These are phyloP conservation scores for Psilocybe sp. DNA, from an alignment of 768 basidiomycete genomes.

Conservation along the genomic window DNA sequence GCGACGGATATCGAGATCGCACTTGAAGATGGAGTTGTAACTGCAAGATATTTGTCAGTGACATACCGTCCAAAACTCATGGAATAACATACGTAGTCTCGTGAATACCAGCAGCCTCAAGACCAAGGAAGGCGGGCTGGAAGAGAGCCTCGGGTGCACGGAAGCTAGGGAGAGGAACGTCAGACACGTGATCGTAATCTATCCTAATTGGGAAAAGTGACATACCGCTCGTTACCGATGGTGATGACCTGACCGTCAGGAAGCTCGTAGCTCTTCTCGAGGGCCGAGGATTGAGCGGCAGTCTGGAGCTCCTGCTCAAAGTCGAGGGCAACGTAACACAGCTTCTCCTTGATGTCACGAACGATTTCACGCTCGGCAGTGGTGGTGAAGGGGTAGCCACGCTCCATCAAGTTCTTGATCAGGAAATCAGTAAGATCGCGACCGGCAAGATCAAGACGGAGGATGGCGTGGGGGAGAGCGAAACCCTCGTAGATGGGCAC, in stretches of 20 bases:
- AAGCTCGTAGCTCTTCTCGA: conserved; percentile 93
- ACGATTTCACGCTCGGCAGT: conserved; percentile 94
- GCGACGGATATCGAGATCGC: conserved; percentile 84
- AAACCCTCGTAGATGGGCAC: conserved; percentile 97
- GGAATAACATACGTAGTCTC: conserved; percentile 67
- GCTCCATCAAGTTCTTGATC: conserved; percentile 84
- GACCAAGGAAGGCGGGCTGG: conserved; percentile 88
- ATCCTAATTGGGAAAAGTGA: conserved; percentile 41
- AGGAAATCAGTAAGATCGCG: conserved; percentile 86
- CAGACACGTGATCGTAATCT: conserved; percentile 39
- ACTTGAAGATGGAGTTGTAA: conserved; percentile 82
- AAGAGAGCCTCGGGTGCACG: conserved; percentile 92
- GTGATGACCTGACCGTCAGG: conserved; percentile 95
- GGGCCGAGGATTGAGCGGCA: conserved; percentile 81
- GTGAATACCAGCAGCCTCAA: conserved; percentile 89
- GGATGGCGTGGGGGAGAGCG: conserved; percentile 88
- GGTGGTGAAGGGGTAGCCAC: conserved; percentile 93
- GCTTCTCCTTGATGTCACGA: conserved; percentile 96
- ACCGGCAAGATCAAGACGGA: conserved; percentile 88
- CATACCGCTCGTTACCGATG: conserved; percentile 88
- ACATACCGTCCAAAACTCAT: conserved; percentile 2
- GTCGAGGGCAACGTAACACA: conserved; percentile 92
- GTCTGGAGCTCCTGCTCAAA: conserved; percentile 93
- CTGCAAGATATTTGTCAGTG: conserved; percentile 26
- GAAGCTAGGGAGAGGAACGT: conserved; percentile 62